Evolutionary conservation across 2,329 filamentous ascomycete genomes (phyloP), one percentile per base, ranked within the genome.

Genomic region (Fonsecaea nubica): DNA sequence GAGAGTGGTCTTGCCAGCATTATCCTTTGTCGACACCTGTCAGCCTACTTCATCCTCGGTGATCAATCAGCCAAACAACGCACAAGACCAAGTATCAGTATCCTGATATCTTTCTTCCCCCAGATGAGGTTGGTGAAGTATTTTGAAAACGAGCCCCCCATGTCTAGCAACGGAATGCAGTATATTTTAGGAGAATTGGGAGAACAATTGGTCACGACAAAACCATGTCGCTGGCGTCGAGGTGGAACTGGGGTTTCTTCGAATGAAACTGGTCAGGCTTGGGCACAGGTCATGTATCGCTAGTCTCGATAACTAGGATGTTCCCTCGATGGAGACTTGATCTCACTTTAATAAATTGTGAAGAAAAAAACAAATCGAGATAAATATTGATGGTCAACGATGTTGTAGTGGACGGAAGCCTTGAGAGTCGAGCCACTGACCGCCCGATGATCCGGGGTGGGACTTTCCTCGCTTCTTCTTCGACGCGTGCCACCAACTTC

Each of bases 31-130:
- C 10, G 48, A 50, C 12, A 13, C 21, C 21, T 50, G 45, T 50
- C 45, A 50, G 45, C 45, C 45, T 10, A 30, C 13, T 25, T 50
- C 21, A 13, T 50, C 21, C 25, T 10, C 8, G 10, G 53, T 35
- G 15, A 38, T 32, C 15, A 13, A 59, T 7, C 35, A 33, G 2
- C 5, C 10, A 4, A 61, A 53, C 57, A 58, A 78, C 89, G 73
- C 90, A 97, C 93, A 81, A 97, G 87, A 75, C 93, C 93, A 68
- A 97, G 82, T 73, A 97, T 97, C 79, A 99, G 81, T 81, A 99
- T 99, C 74, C 95, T 86, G 72, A 97, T 97, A 83, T 99, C 95
- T 83, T 98, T 99, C 85, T 98, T 98, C 50, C 91, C 83, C 89
- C 91, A 98, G 69, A 96, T 75, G 68, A 96, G 82, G 79, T 82